These are phyloP conservation scores for Monosporozyma solicola DNA, from an alignment of 805 yeast genomes.

Conservation along the genomic window DNA sequence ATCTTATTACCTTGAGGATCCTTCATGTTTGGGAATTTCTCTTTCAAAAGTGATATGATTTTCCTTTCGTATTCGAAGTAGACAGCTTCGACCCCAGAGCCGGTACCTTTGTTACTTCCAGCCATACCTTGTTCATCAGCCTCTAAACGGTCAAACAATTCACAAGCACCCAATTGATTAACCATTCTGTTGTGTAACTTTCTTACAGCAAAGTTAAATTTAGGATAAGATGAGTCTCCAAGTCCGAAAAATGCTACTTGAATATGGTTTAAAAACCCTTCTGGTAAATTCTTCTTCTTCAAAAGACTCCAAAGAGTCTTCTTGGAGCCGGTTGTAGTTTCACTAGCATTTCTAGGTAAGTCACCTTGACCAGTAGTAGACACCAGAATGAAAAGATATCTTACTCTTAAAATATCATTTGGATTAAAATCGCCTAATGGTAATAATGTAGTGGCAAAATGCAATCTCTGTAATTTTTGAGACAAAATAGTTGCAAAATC, in stretches of 20 bases:
- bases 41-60: conserved; percentile 33
- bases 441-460: conserved; percentile 39
- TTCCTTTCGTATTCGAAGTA: conserved; percentile 64
- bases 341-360: conserved; percentile 65
- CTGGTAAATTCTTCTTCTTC: conserved; percentile 56
- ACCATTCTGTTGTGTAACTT: conserved; percentile 68
- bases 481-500: conserved; percentile 68
- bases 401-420: conserved; percentile 44
- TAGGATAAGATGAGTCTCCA: conserved; percentile 89
- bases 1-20: conserved; percentile 9
- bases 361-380: conserved; percentile 97
- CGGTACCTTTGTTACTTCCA: conserved; percentile 37
- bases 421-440: conserved; percentile 55
- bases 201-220: conserved; percentile 79
- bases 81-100: conserved; percentile 52
- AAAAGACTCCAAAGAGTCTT: conserved; percentile 59
- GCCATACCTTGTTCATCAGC: conserved; percentile 80
- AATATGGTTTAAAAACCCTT: conserved; percentile 50
- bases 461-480: conserved; percentile 44
- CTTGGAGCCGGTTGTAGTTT: conserved; percentile 17
- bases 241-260: conserved; percentile 72
- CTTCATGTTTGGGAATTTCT: conserved; percentile 26
- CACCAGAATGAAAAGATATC: conserved; percentile 39
- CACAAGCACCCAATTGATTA: conserved; percentile 71
- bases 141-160: conserved; percentile 67